Evolutionary conservation across 768 basidiomycete genomes (phyloP), one percentile per base, ranked within the genome.

Genomic region (Collybia sp.): DNA sequence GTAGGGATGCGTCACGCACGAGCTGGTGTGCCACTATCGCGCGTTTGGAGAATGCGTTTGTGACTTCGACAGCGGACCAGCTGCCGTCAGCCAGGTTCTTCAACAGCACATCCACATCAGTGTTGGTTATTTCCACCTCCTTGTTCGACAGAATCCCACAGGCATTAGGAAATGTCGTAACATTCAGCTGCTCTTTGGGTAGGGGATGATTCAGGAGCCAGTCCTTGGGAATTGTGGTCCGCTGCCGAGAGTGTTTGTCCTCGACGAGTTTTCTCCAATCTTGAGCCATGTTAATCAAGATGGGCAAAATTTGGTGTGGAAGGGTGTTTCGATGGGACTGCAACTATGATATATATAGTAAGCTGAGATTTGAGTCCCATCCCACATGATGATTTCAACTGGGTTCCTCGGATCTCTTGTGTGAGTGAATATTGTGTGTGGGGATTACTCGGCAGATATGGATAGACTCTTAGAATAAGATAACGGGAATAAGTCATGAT

Each of bases 11-110:
- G 44, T 32, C 11, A 59, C 76, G 56, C 44, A 87, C 86, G 12
- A 90, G 58, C 53, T 90, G 88, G 39, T 93, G 88, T 3, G 88
- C 88, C 37, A 93, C 62, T 37, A 87, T 75, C 0, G 90, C 90
- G 36, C 88, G 69, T 62, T 90, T 90, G 53, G 75, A 80, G 63
- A 83, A 91, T 0, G 88, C 85, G 0, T 68, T 79, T 0, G 82
- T 84, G 2, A 89, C 86, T 12, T 79, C 76, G 1, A 86, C 76
- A 1, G 84, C 68, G 0, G 83, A 72, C 82, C 81, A 88, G 38
- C 66, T 60, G 2, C 71, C 72, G 1, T 54, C 62, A 12, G 76
- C 77, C 12, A 91, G 64, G 30, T 75, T 82, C 19, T 63, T 48
- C 25, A 89, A 65, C 3, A 90, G 60, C 6, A 59, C 53, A 12